These are phyloP conservation scores for Diaporthe aspalathi DNA, from an alignment of 2,329 filamentous ascomycete genomes.

Conservation along the genomic window DNA sequence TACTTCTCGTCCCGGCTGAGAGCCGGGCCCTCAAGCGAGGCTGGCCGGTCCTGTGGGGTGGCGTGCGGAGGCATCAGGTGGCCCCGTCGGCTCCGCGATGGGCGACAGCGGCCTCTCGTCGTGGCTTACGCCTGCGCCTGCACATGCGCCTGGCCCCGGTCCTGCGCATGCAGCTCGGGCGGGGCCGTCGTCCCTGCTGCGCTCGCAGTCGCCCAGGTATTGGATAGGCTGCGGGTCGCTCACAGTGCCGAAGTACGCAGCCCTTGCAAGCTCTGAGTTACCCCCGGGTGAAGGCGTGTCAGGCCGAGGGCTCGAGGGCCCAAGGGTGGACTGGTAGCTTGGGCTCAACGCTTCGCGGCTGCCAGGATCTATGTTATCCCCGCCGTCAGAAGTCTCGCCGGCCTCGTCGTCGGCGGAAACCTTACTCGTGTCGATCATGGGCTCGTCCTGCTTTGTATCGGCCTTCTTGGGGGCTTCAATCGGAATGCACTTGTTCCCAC, in stretches of 20 bases:
- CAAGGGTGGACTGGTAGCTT: neutral
- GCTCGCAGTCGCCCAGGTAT: neutral
- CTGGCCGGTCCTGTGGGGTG: neutral
- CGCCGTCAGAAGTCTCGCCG: neutral
- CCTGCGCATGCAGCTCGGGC: slow-evolving; percentile 16
- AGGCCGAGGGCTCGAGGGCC: slow-evolving; percentile 3
- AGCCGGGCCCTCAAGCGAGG: neutral
- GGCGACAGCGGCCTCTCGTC: neutral
- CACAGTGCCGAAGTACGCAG: slow-evolving; percentile 31
- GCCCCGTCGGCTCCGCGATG: neutral
- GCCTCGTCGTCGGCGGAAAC: neutral
- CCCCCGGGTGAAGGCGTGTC: slow-evolving; percentile 10
- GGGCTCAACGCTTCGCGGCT: neutral
- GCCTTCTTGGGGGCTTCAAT: neutral
- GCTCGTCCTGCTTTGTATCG: neutral
- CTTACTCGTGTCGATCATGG: neutral
- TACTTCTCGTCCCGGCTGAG: neutral
- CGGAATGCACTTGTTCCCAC: neutral
- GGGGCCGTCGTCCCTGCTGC: slow-evolving; percentile 20
- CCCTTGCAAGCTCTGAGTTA: slow-evolving; percentile 12
- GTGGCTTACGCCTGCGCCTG: neutral
- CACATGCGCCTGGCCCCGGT: neutral
- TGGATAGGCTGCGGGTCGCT: slow-evolving; percentile 19
- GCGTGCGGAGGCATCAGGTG: neutral
- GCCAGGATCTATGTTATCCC: neutral